A percentile compares a stretch with the other conserved stretches of the same genome.
Conservation (phyloP, 306 rosid species). For the Cucurbita ficifolia region DNA sequence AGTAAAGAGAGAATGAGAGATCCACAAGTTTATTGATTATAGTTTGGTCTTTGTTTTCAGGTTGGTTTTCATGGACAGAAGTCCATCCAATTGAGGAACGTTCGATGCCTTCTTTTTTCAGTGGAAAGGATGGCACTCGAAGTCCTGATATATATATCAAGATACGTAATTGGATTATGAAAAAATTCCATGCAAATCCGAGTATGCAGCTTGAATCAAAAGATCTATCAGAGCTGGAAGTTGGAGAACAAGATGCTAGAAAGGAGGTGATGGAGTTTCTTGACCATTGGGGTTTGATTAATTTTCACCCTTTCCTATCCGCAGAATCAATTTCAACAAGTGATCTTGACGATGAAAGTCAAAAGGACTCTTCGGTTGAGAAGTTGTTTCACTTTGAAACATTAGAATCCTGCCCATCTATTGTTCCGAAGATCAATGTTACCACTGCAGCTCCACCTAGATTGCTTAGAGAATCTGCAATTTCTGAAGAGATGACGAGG, state of each 20-base stretch:
- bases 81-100: conserved; percentile 64
- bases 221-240: conserved; percentile 60
- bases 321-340: conserved; percentile 24
- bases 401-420: conserved; percentile 26
- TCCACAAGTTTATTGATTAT: conserved; percentile 2
- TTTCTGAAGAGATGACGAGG: conserved; percentile 62
- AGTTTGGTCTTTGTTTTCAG: conserved; percentile 26
- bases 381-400: conserved; percentile 70
- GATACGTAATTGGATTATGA: conserved; percentile 68
- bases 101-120: conserved; percentile 57
- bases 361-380: conserved; percentile 43
- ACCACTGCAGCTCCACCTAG: conserved; percentile 46
- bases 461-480: conserved; percentile 58
- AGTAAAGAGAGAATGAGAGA: background rate
- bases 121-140: conserved; percentile 44
- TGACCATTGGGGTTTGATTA: conserved; percentile 89
- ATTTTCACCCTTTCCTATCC: conserved; percentile 70
- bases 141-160: conserved; percentile 53
- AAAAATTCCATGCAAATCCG: conserved; percentile 49
- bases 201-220: conserved; percentile 44
- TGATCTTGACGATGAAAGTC: conserved; percentile 27
- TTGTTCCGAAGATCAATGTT: conserved; percentile 35
- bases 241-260: conserved; percentile 55
- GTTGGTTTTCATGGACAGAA: conserved; percentile 80
- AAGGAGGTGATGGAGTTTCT: conserved; percentile 79